phyloP scores from a whole-genome alignment of 352 stramenopile genomes.

The Aphanomyces cochlioides region DNA sequence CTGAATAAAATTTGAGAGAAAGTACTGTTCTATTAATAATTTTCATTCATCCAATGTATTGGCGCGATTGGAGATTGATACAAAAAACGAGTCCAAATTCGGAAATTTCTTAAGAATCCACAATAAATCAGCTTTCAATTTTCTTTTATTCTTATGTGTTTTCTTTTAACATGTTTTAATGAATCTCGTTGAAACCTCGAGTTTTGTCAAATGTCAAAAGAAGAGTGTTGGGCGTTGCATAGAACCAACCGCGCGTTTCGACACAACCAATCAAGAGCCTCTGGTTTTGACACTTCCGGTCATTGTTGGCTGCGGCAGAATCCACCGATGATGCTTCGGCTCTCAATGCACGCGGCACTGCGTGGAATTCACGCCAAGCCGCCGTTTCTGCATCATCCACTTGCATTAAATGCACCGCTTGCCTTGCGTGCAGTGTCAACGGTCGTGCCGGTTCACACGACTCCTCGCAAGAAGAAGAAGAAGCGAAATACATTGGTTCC shows the following conservation, averaged over 20 bases:
- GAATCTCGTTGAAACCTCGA: not conserved
- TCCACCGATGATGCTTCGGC: not conserved
- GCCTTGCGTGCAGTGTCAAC: constrained; percentile 5
- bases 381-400: not conserved
- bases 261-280: not conserved
- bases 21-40: no score
- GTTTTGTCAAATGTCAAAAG: constrained; percentile 9
- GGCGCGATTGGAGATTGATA: no score
- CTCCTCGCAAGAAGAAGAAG: constrained; percentile 8
- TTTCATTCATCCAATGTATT: no score
- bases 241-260: not conserved
- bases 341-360: constrained; percentile 8
- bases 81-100: no score
- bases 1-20: no score
- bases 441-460: constrained; percentile 12
- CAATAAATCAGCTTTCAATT: no score
- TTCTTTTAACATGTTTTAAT: no score
- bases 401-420: not conserved
- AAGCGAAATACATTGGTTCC: not conserved
- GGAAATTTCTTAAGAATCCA: no score
- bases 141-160: no score
- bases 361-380: not conserved
- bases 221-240: not conserved
- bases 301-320: constrained; percentile 9
- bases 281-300: not conserved